A percentile compares a stretch with the other conserved stretches of the same genome.
Conservation (phyloP, 345 rosid genomes). For the Punica granatum region DNA sequence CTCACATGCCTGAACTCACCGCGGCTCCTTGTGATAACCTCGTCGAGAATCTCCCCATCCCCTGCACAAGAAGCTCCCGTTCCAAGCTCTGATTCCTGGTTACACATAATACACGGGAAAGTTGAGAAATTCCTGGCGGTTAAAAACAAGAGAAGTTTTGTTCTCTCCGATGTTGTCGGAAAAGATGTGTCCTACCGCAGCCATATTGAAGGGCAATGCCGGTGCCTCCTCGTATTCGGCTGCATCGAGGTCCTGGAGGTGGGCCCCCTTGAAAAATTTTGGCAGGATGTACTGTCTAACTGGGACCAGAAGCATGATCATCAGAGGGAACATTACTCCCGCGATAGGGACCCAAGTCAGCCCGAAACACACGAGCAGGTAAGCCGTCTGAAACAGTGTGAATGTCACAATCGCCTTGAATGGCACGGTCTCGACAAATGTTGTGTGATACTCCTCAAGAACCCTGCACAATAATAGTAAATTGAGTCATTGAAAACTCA, state of each 20-base stretch:
- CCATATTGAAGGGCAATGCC: slow-evolving; percentile 68
- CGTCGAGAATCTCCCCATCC: slow-evolving; percentile 76
- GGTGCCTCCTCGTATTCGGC: slow-evolving; percentile 95
- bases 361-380: slow-evolving; percentile 79
- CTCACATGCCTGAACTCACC: slow-evolving; percentile 74
- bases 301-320: slow-evolving; percentile 93
- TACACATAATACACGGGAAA: neutral
- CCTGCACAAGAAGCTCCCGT: slow-evolving; percentile 44
- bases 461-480: slow-evolving; percentile 38
- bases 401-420: slow-evolving; percentile 72
- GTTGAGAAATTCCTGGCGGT: neutral
- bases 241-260: slow-evolving; percentile 89
- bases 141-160: neutral
- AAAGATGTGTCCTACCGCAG: slow-evolving; percentile 32
- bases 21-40: slow-evolving; percentile 82
- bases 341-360: slow-evolving; percentile 96
- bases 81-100: slow-evolving; percentile 54
- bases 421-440: slow-evolving; percentile 91
- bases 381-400: slow-evolving; percentile 71
- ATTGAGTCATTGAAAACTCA: neutral
- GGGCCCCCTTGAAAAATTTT: slow-evolving; percentile 76
- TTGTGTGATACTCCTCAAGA: slow-evolving; percentile 71
- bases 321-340: slow-evolving; percentile 83
- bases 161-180: no score
- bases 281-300: slow-evolving; percentile 83